phyloP scores from a whole-genome alignment of 805 yeast genomes.

The Candida namnaoensis region DNA sequence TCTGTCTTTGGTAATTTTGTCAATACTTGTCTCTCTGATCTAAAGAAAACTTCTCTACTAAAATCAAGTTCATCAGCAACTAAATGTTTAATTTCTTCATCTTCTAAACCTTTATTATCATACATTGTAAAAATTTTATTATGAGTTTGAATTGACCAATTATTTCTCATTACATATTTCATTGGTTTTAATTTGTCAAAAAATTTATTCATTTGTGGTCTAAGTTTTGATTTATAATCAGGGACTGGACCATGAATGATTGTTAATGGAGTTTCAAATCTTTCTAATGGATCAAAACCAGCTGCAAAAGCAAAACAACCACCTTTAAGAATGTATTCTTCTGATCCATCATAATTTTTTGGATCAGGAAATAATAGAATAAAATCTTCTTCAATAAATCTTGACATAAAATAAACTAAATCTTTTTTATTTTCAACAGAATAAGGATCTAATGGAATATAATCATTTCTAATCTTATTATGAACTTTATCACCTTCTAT shows the following conservation, averaged over 20 bases:
- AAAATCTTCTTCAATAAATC: constrained; percentile 55
- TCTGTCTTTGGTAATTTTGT: constrained; percentile 41
- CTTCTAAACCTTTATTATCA: constrained; percentile 30
- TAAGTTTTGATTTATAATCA: constrained; percentile 44
- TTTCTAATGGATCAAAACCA: constrained; percentile 58
- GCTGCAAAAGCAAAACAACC: constrained; percentile 59
- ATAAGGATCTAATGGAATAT: constrained; percentile 15
- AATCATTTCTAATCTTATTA: constrained; percentile 17
- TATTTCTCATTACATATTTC: constrained; percentile 52
- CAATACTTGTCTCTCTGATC: constrained; percentile 53
- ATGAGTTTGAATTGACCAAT: constrained; percentile 67
- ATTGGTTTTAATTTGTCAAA: constrained; percentile 46
- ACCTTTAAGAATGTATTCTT: constrained; percentile 52
- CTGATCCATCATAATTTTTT: constrained; percentile 24
- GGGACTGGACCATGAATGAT: constrained; percentile 69
- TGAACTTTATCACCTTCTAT: constrained; percentile 12
- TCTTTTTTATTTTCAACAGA: constrained; percentile 11
- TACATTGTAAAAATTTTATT: constrained; percentile 35
- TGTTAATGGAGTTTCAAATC: constrained; percentile 46
- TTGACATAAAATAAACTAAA: constrained; percentile 28
- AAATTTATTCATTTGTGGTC: constrained; percentile 58
- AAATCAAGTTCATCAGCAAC: constrained; percentile 26
- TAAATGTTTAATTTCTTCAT: constrained; percentile 19
- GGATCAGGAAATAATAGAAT: constrained; percentile 38
- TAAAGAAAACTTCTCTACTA: constrained; percentile 37